Conservation (phyloP, 495 filamentous ascomycete genomes). For the Talaromyces thailandensis region DNA sequence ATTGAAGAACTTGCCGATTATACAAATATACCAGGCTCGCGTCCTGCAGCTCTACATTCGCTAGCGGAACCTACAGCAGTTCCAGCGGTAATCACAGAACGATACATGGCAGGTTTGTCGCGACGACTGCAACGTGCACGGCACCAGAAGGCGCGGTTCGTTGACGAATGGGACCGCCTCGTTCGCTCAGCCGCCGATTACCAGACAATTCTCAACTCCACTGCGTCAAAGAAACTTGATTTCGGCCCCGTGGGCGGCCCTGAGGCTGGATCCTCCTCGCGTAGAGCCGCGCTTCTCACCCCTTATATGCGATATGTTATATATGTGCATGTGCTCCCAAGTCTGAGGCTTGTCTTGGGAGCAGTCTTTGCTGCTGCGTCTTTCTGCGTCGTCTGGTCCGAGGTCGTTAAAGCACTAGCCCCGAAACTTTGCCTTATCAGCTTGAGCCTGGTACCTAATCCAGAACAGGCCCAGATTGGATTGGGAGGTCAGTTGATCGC, state of each 20-base stretch:
- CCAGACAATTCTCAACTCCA: conserved; percentile 79
- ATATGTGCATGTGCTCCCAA: conserved; percentile 61
- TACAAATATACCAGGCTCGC: conserved; percentile 55
- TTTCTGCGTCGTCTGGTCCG: conserved; percentile 80
- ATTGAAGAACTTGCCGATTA: conserved; percentile 83
- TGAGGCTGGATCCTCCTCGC: conserved; percentile 47
- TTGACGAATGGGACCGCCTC: conserved; percentile 77
- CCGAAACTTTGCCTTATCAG: conserved; percentile 74
- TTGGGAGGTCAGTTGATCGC: conserved; percentile 79
- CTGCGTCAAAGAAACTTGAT: conserved; percentile 68
- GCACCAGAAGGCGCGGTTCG: conserved; percentile 72
- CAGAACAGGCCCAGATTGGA: conserved; percentile 57
- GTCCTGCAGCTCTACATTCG: conserved; percentile 35
- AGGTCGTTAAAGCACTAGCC: conserved; percentile 69
- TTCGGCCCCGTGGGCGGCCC: conserved; percentile 42
- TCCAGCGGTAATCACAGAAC: conserved; percentile 83
- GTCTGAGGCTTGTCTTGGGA: conserved; percentile 50
- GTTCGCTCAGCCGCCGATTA: conserved; percentile 61
- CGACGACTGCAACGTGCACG: conserved; percentile 68
- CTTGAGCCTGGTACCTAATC: conserved; percentile 76
- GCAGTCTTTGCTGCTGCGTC: conserved; percentile 64
- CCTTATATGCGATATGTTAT: conserved; percentile 78
- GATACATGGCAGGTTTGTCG: conserved; percentile 85
- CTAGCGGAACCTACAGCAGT: conserved; percentile 26
- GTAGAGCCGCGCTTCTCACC: conserved; percentile 54